A percentile compares a stretch with the other conserved stretches of the same genome.
These are phyloP conservation scores for Neurospora terricola DNA, from an alignment of 495 filamentous ascomycete species.

Conservation along the genomic window DNA sequence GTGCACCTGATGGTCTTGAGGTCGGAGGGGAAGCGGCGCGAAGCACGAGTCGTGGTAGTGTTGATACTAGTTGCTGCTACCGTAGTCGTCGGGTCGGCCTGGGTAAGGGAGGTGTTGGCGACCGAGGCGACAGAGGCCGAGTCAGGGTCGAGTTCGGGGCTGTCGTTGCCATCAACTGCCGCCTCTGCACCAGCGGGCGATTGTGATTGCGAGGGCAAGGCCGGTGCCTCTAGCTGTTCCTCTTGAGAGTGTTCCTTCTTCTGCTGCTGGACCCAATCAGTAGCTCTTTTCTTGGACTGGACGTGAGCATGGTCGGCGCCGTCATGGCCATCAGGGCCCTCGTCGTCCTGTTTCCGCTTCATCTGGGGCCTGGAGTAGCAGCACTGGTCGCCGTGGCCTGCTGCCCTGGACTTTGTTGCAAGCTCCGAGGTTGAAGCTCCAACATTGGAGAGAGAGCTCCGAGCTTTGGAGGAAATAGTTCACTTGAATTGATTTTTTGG, in stretches of 20 bases:
- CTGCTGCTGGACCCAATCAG: background rate
- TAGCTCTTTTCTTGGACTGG: conserved; percentile 3
- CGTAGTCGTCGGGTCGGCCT: conserved; percentile 7
- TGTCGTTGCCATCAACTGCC: background rate
- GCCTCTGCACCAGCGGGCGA: background rate
- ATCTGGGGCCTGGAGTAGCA: background rate
- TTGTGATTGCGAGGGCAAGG: background rate
- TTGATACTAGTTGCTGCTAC: conserved; percentile 23
- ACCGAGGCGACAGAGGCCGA: conserved; percentile 7
- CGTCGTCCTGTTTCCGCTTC: conserved; percentile 7
- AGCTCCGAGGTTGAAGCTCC: background rate
- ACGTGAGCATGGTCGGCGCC: background rate
- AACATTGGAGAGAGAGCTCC: background rate
- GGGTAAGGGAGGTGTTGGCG: conserved; percentile 6
- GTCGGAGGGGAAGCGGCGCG: conserved; percentile 54
- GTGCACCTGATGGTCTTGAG: conserved; percentile 65
- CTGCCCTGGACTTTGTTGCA: background rate
- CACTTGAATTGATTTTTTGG: background rate
- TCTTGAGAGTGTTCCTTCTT: background rate
- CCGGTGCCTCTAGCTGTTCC: background rate
- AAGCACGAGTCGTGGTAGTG: conserved; percentile 42
- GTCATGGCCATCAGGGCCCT: background rate
- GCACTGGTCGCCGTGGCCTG: background rate
- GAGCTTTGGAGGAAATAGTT: background rate
- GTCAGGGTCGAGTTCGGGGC: conserved; percentile 3